phyloP scores from a whole-genome alignment of 176 grass and related monocot species.

The Secale cereale region DNA sequence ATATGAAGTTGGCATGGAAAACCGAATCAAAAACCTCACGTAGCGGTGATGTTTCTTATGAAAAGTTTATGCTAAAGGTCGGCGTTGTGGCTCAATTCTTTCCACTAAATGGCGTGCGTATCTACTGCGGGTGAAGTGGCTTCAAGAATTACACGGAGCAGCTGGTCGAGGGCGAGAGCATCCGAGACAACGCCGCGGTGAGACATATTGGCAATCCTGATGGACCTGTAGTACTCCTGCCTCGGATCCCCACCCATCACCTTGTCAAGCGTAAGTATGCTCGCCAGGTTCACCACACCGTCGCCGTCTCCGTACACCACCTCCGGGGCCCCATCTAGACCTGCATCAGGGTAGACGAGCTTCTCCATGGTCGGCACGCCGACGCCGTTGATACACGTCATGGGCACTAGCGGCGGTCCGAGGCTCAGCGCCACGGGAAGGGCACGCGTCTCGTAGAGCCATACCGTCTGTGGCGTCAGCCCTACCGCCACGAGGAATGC shows the following conservation, averaged over 20 bases:
- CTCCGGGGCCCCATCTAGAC: not conserved
- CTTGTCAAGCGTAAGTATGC: not conserved
- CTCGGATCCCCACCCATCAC: not conserved
- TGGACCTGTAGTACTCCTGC: not conserved
- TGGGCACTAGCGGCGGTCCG: not conserved
- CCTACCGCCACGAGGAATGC: not conserved
- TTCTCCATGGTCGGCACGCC: not conserved
- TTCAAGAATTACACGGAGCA: not conserved
- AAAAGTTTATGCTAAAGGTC: too few species aligned
- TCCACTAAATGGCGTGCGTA: not conserved
- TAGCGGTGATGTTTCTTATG: too few species aligned
- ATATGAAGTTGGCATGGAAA: too few species aligned
- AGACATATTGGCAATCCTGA: not conserved
- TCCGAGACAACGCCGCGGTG: not conserved
- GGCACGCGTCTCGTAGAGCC: not conserved
- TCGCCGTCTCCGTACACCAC: not conserved
- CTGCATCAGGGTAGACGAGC: not conserved
- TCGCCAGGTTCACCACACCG: not conserved
- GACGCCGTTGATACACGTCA: not conserved
- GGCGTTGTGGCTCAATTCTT: too few species aligned
- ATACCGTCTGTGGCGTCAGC: not conserved
- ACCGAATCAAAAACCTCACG: too few species aligned
- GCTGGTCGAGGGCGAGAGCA: not conserved
- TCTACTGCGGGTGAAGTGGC: not conserved
- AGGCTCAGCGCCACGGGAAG: not conserved